A percentile compares a stretch with the other conserved stretches of the same genome.
Evolutionary conservation across 2,329 filamentous ascomycete genomes (phyloP).

Genomic region (Penicillium sp.): DNA sequence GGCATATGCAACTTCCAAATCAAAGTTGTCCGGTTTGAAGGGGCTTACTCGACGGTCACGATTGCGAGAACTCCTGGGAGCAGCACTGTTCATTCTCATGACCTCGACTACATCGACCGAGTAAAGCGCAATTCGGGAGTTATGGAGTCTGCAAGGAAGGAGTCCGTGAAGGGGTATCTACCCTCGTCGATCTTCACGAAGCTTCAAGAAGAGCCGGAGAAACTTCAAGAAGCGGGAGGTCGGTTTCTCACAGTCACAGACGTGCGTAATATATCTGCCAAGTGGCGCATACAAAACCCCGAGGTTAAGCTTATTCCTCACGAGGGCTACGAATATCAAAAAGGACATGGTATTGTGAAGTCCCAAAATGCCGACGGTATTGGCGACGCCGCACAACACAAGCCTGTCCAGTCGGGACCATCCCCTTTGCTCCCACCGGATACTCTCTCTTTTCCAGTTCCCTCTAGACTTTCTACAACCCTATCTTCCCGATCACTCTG

Average conservation of each 20-base stretch:
- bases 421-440: constrained; percentile 31
- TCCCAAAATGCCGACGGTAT: constrained; percentile 18
- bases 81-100: constrained; percentile 41
- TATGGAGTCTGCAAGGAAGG: constrained; percentile 44
- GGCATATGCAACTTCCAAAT: constrained; percentile 46
- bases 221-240: constrained; percentile 43
- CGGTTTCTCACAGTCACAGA: constrained; percentile 46
- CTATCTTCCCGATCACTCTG: constrained; percentile 46
- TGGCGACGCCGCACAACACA: constrained; percentile 8
- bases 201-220: constrained; percentile 44
- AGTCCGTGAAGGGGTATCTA: constrained; percentile 45
- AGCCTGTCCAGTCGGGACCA: constrained; percentile 10
- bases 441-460: constrained; percentile 42
- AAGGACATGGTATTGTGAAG: constrained; percentile 41
- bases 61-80: constrained; percentile 41
- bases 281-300: constrained; percentile 45
- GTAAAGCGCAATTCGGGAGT: constrained; percentile 47
- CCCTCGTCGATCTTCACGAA: constrained; percentile 48
- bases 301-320: constrained; percentile 42
- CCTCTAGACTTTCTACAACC: constrained; percentile 46
- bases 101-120: constrained; percentile 46
- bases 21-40: constrained; percentile 44
- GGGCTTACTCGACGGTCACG: constrained; percentile 41
- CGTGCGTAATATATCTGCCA: constrained; percentile 46
- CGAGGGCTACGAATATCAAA: constrained; percentile 43